Base-by-base conservation (phyloP, 352 stramenopile species). In the Phytopythium vexans region DNA sequence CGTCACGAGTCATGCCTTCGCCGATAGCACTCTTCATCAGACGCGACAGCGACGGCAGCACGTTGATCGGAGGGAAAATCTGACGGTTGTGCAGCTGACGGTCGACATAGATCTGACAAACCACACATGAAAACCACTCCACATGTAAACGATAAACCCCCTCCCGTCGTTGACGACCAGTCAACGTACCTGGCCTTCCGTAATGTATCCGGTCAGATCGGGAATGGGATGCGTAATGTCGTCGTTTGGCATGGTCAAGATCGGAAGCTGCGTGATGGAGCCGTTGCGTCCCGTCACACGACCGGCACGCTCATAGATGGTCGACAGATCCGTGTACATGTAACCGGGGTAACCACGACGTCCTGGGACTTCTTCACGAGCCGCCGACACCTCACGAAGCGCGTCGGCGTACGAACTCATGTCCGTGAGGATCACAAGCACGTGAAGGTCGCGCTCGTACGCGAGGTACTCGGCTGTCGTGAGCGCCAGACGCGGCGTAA, bases 191-290 rank as follows among this genome's bases (percentile, higher is more conserved):
- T 99, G 97, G 60, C 97, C 97, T 72, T 99, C 97, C 34, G 97
- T 99, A 78, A 99, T 99, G 77, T 99, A 99, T 37, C 97, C 97
- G 56, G 97, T 99, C 54, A 99, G 82, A 93, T 99, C 97, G 58
- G 97, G 97, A 87, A 99, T 99, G 56, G 97, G 97, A 70, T 99
- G 97, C 43, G 97, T 99, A 80, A 99, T 99, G 86, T 99, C 97
- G 74, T 99, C 97, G 87, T 99, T 99, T 58, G 97, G 97, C 97
- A 99, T 99, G 43, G 97, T 99, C 68, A 99, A 76, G 76, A 99
- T 99, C 54, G 97, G 97, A 52, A 99, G 82, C 80, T 99, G 97
- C 45, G 97, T 99, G 72, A 99, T 99, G 44, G 96, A 99, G 37
- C 97, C 97, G 65, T 99, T 99, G 56, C 96, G 92, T 54, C 97